phyloP scores from a whole-genome alignment of 192 early-diverging fungal species.

The Coemansia sp. region DNA sequence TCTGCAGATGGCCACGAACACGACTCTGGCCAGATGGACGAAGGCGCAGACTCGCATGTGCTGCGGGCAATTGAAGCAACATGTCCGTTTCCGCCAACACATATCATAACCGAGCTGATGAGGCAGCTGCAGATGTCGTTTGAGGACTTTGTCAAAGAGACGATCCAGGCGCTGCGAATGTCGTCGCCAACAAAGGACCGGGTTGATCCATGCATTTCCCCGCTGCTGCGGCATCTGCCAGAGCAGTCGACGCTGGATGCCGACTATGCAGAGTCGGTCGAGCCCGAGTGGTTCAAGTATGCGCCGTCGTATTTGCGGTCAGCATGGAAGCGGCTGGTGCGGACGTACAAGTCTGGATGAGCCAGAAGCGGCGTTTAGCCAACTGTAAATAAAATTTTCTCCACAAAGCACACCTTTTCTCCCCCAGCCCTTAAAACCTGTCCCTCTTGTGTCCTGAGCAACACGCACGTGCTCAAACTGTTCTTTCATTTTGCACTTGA shows the following conservation, averaged over 20 bases:
- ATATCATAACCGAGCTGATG: slow-evolving; percentile 49
- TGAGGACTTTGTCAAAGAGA: slow-evolving; percentile 50
- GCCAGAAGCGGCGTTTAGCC: background rate
- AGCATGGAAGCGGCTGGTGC: slow-evolving; percentile 45
- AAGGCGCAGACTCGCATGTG: background rate
- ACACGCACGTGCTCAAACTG: too few relatives aligned
- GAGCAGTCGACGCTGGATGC: slow-evolving; percentile 26
- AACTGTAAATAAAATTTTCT: background rate
- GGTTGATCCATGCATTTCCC: slow-evolving; percentile 46
- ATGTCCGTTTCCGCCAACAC: slow-evolving; percentile 41
- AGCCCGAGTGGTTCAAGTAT: slow-evolving; percentile 52
- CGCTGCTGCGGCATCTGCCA: slow-evolving; percentile 43
- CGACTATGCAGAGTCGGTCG: slow-evolving; percentile 14
- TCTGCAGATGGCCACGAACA: background rate
- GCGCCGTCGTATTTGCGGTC: slow-evolving; percentile 48
- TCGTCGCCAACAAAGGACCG: slow-evolving; percentile 34
- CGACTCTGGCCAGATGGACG: background rate
- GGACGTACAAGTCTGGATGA: slow-evolving; percentile 26
- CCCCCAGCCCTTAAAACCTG: too few relatives aligned
- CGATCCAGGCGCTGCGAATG: slow-evolving; percentile 39
- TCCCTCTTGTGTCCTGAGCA: too few relatives aligned
- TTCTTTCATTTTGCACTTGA: too few relatives aligned
- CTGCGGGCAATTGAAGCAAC: slow-evolving; percentile 18
- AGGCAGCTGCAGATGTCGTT: slow-evolving; percentile 42
- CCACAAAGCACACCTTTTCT: too few relatives aligned